Evolutionary conservation across 306 rosid species (phyloP), one percentile per base, ranked within the genome.

Genomic region (Cyamopsis tetragonoloba): DNA sequence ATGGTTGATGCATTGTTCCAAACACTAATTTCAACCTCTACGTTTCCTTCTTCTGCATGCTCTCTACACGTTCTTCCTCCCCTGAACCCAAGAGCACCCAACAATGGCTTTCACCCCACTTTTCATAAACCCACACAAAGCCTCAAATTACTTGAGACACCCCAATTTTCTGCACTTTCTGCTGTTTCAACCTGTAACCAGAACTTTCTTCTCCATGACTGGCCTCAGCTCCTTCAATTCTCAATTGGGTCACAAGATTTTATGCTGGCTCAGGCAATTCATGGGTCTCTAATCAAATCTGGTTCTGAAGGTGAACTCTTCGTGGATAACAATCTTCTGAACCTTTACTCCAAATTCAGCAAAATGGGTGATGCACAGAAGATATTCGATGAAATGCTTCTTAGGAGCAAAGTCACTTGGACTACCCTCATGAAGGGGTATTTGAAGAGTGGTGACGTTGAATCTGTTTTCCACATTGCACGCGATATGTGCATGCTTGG

Each of bases 391-490:
- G 80, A 69, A 85, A 82, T 85, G 81, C 70, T 26, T 74, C 76
- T 62, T 9, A 79, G 75, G 69, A 82, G 54, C 72, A 82, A 37
- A 9, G 69, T 82, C 65, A 81, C 85, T 32, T 85, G 85, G 85
- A 85, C 85, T 62, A 70, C 87, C 77, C 75, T 79, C 30, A 82
- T 85, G 77, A 82, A 79, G 64, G 87, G 87, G 39, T 77, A 79
- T 63, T 74, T 65, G 44, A 69, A 60, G 49, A 71, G 27, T 6
- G 77, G 75, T 34, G 76, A 82, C 20, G 39, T 62, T 46, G 77
- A 27, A 31, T 74, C 66, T 42, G 79, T 85, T 54, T 79, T 79
- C 5, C 12, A 12, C 5, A 26, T 77, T 62, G 84, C 77, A 1
- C 46, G 62, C 51, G 73, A 85, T 19, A 79, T 85, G 86, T 62